Evolutionary conservation across 2,329 filamentous ascomycete species (phyloP), one percentile per base, ranked within the genome.

Genomic region (Sporothrix curviconia): DNA sequence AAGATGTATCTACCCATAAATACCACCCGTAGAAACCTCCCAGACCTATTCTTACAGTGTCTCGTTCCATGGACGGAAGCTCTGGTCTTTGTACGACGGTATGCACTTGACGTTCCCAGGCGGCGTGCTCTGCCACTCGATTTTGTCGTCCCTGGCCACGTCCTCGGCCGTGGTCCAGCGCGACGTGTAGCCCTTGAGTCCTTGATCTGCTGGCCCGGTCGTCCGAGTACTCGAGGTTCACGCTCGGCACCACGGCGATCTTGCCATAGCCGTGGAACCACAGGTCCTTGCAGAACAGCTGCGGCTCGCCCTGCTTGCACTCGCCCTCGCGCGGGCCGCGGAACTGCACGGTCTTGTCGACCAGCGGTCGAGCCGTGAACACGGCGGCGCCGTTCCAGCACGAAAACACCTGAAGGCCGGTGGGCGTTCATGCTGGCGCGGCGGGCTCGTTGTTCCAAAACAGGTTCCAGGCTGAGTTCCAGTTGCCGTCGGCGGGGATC

Each of bases 321-420:
- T 84, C 81, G 4, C 65, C 70, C 3, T 64, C 62, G 15, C 65
- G 59, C 6, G 68, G 63, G 1, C 62, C 63, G 1, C 81, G 72
- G 63, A 84, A 84, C 6, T 65, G 60, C 2, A 83, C 65, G 9
- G 25, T 19, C 3, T n/a, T 37, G 1, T 58, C 61, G 7, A 81
- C 58, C 8, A 84, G 64, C 0, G 79, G 78, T 40, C 68, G 67
- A 0, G 79, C 80, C 0, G 68, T 69, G 53, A 84, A 76, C 0
- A 73, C 74, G 0, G 72, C 72, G 0, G 76, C 78, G 2, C 82
- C 82, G 59, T 84, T 83, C 81, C 82, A 84, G 66, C 82, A 85
- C 1, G 80, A 59, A 32, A 62, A 62, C 66, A 83, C 81, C 64
- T 84, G 82, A 59, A 84, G 82, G 80, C n/a, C 68, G 66, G 24